phyloP scores from a whole-genome alignment of 176 grass and related monocot species.

The Puya raimondii region DNA sequence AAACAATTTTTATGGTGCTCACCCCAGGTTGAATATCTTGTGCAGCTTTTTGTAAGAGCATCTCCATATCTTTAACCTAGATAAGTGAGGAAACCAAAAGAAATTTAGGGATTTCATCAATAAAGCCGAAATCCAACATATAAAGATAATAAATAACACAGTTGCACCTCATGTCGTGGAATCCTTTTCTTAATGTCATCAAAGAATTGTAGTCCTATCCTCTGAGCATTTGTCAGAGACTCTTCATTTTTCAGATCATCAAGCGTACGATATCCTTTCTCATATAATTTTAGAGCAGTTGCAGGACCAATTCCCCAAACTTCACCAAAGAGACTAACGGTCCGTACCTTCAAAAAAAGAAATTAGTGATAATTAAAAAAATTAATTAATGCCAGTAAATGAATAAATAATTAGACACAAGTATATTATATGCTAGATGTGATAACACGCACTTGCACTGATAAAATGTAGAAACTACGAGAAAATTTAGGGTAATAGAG shows the following conservation, averaged over 20 bases:
- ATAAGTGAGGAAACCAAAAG: slow-evolving; percentile 18
- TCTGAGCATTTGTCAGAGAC: slow-evolving; percentile 66
- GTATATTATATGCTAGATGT: neutral
- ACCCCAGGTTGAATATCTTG: slow-evolving; percentile 71
- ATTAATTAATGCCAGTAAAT: neutral
- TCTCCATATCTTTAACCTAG: slow-evolving; percentile 83
- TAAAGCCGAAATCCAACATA: neutral
- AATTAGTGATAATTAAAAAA: slow-evolving; percentile 15
- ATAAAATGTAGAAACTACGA: neutral
- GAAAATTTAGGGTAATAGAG: neutral
- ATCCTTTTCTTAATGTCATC: slow-evolving; percentile 93
- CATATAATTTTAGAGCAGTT: slow-evolving; percentile 89
- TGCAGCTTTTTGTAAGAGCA: slow-evolving; percentile 65
- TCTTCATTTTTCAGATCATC: slow-evolving; percentile 74
- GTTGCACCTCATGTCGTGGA: slow-evolving; percentile 51
- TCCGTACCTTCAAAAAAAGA: slow-evolving; percentile 39
- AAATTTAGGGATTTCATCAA: neutral
- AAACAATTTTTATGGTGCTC: slow-evolving; percentile 20
- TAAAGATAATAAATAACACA: slow-evolving; percentile 1
- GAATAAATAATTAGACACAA: neutral
- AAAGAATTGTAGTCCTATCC: slow-evolving; percentile 72
- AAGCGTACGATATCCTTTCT: slow-evolving; percentile 86
- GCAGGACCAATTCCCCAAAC: slow-evolving; percentile 94
- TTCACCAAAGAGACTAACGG: slow-evolving; percentile 87
- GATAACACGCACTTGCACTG: neutral